These are phyloP conservation scores for Heterobasidion occidentale DNA, from an alignment of 1,284 basidiomycete genomes.

Conservation along the genomic window DNA sequence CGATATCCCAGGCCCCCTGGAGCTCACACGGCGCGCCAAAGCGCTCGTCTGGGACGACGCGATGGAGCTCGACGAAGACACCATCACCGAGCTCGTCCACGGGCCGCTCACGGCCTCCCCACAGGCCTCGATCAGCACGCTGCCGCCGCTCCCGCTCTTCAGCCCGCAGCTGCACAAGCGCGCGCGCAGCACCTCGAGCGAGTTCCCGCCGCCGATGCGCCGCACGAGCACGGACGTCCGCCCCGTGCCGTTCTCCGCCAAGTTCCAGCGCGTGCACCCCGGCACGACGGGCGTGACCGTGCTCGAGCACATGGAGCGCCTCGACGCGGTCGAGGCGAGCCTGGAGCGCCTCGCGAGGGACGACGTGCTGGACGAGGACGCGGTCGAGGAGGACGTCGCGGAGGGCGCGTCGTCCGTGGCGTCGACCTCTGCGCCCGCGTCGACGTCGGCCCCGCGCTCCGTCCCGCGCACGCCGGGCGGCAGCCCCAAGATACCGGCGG, in stretches of 20 bases:
- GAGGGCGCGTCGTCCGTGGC: constrained; percentile 27
- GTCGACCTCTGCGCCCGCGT: constrained; percentile 7
- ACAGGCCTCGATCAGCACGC: constrained; percentile 45
- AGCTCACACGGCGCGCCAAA: constrained; percentile 73
- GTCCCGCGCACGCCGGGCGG: constrained; percentile 15
- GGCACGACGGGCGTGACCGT: constrained; percentile 77
- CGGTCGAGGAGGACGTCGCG: constrained; percentile 40
- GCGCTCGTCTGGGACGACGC: constrained; percentile 82
- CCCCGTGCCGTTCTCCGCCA: constrained; percentile 72
- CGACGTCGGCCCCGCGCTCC: constrained; percentile 6
- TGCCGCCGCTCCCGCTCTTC: constrained; percentile 45
- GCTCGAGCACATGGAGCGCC: constrained; percentile 71
- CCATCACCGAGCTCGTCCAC: constrained; percentile 27
- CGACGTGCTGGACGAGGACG: constrained; percentile 25
- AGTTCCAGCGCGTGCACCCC: constrained; percentile 71
- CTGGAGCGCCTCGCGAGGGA: constrained; percentile 61
- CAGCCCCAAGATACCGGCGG: background rate
- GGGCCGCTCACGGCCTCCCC: constrained; percentile 25
- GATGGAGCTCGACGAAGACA: constrained; percentile 65
- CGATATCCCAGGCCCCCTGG: constrained; percentile 57
- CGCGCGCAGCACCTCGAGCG: constrained; percentile 51
- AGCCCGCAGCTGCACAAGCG: constrained; percentile 25
- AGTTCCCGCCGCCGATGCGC: constrained; percentile 68
- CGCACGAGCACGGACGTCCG: constrained; percentile 56
- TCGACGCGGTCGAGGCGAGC: constrained; percentile 75